A percentile compares a stretch with the other conserved stretches of the same genome.
These are phyloP conservation scores for Diplocarpon mali DNA, from an alignment of 2,329 filamentous ascomycete species.

Conservation along the genomic window DNA sequence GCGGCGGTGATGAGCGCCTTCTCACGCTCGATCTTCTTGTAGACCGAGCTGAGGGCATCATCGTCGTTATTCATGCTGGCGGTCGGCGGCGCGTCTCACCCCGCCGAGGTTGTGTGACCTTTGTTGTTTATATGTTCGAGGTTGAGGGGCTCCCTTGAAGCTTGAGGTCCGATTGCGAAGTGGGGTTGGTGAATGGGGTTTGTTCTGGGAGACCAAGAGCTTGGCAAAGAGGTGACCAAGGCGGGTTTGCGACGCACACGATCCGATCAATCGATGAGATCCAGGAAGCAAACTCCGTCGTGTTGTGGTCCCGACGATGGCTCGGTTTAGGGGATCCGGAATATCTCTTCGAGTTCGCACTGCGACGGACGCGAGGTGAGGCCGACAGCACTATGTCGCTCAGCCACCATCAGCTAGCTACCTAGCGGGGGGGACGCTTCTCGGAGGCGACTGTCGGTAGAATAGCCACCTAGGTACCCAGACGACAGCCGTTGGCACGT, in stretches of 20 bases:
- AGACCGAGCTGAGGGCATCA: constrained; percentile 64
- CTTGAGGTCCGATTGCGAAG: constrained; percentile 10
- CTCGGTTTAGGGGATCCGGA: constrained; percentile 15
- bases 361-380: constrained; percentile 6
- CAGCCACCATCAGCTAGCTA: constrained; percentile 3
- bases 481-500: too few relatives aligned
- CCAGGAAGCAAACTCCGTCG: constrained; percentile 3
- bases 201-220: constrained; percentile 7
- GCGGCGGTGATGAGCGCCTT: constrained; percentile 90
- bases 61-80: constrained; percentile 47
- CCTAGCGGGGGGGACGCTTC: not conserved
- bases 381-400: not conserved
- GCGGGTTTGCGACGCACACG: not conserved
- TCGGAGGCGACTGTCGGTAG: constrained; percentile 1
- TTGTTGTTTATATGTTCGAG: not conserved
- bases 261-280: constrained; percentile 11
- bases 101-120: constrained; percentile 10
- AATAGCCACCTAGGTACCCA: too few relatives aligned
- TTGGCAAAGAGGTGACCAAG: constrained; percentile 7
- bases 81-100: constrained; percentile 17
- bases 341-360: constrained; percentile 9
- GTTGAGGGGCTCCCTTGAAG: constrained; percentile 6
- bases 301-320: constrained; percentile 10
- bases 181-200: constrained; percentile 12
- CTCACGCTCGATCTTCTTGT: constrained; percentile 96